Percentiles rank a stretch among this genome's conserved stretches.
Evolutionary conservation across 345 rosid genomes (phyloP).

Genomic region (Aquilaria yunnanensis): DNA sequence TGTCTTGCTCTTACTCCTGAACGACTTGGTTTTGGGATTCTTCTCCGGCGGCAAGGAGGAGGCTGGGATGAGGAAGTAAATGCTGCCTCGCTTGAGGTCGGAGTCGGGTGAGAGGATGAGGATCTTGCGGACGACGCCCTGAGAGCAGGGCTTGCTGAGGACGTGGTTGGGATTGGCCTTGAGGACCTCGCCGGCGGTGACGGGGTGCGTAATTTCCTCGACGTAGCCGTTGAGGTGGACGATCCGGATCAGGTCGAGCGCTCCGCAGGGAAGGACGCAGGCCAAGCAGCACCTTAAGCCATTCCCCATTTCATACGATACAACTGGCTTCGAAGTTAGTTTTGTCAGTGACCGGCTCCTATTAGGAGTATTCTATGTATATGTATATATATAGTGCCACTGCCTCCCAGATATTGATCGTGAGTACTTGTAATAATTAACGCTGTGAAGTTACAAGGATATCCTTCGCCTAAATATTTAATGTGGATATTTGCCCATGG

Average conservation of each 20-base stretch:
- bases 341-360: too few species aligned
- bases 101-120: conserved; percentile 75
- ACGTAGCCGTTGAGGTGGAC: conserved; percentile 83
- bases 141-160: conserved; percentile 76
- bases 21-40: conserved; percentile 12
- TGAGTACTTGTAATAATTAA: too few species aligned
- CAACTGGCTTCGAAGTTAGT: too few species aligned
- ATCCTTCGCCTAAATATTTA: too few species aligned
- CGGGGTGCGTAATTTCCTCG: conserved; percentile 65
- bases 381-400: too few species aligned
- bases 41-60: conserved; percentile 54
- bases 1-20: conserved; percentile 17
- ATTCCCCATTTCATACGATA: conserved; percentile 54
- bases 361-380: too few species aligned
- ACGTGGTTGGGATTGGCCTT: conserved; percentile 75
- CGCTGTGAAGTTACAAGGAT: too few species aligned
- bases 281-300: conserved; percentile 89
- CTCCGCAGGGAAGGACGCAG: conserved; percentile 94
- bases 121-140: conserved; percentile 67
- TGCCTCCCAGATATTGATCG: too few species aligned
- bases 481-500: too few species aligned
- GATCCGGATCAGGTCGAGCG: conserved; percentile 85
- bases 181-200: conserved; percentile 82
- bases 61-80: conserved; percentile 76
- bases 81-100: conserved; percentile 86